phyloP scores from a whole-genome alignment of 176 grass and related monocot species.

The Stipa capillata region DNA sequence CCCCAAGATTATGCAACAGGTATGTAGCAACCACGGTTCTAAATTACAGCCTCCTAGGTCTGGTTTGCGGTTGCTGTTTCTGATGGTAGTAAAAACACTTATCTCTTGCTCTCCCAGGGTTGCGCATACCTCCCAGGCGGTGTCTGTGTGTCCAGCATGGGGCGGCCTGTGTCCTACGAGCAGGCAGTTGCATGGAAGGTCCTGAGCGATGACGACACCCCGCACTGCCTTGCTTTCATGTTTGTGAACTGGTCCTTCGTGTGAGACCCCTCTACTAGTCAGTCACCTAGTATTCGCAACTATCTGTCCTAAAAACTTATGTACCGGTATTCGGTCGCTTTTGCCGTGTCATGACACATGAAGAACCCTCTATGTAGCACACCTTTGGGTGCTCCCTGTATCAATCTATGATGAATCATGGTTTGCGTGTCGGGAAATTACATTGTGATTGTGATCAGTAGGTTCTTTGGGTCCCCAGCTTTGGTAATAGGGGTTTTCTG shows the following conservation, averaged over 20 bases:
- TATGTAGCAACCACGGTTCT: not conserved
- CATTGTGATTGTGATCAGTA: not conserved
- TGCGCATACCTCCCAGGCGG: constrained; percentile 68
- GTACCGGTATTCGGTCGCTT: not conserved
- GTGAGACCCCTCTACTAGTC: constrained; percentile 7
- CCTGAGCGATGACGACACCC: constrained; percentile 62
- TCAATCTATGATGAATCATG: not conserved
- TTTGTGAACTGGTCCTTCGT: constrained; percentile 96
- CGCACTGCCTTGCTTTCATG: constrained; percentile 93
- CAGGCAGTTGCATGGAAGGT: constrained; percentile 92
- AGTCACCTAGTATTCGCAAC: not conserved
- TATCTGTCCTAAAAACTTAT: not conserved
- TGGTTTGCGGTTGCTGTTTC: not conserved
- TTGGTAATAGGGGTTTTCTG: not conserved
- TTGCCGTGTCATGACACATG: not conserved
- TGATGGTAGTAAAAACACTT: not conserved
- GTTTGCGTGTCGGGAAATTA: constrained; percentile 8
- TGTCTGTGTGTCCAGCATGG: constrained; percentile 92
- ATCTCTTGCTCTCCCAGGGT: constrained; percentile 34
- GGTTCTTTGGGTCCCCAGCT: not conserved
- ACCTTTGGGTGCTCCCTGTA: not conserved
- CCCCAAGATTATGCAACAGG: constrained; percentile 93
- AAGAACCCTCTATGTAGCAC: not conserved
- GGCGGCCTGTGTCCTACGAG: constrained; percentile 75
- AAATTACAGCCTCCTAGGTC: not conserved